Evolutionary conservation across 306 rosid genomes (phyloP).

Genomic region (Vigna reflexopilosa): DNA sequence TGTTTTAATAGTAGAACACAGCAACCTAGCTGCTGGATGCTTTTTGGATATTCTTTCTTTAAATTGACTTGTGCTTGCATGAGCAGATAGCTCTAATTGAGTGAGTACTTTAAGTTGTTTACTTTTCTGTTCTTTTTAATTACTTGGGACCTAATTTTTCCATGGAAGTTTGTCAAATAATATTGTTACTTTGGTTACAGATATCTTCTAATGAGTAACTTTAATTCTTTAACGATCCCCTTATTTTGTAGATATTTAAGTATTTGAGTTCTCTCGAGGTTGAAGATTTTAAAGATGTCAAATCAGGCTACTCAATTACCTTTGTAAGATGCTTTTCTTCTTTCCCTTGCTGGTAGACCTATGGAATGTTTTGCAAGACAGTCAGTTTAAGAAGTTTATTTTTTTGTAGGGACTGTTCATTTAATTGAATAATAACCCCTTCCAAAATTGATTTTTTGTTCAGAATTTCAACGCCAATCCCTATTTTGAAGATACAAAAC

Average conservation of each 20-base stretch:
- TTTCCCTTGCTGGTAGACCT: neutral
- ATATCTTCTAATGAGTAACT: neutral
- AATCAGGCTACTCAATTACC: slow-evolving; percentile 86
- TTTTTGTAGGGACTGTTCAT: slow-evolving; percentile 1
- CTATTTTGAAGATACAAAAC: slow-evolving; percentile 83
- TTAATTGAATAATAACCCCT: neutral
- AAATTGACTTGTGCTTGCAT: neutral
- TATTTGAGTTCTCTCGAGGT: slow-evolving; percentile 84
- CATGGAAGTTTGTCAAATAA: neutral
- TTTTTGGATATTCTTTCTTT: neutral
- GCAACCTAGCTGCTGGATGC: neutral
- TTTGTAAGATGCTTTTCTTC: slow-evolving; percentile 67
- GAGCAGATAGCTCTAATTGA: neutral
- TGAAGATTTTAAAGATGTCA: slow-evolving; percentile 90
- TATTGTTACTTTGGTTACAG: neutral
- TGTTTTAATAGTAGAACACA: neutral
- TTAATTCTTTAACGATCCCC: neutral
- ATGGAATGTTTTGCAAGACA: neutral
- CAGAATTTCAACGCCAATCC: slow-evolving; percentile 90
- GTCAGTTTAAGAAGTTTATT: slow-evolving; percentile 4
- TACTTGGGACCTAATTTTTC: neutral
- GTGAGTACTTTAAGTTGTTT: neutral
- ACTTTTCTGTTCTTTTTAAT: neutral
- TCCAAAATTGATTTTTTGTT: slow-evolving; percentile 29
- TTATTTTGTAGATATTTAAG: slow-evolving; percentile 76